These are phyloP conservation scores for Talaromyces sp. DNA, from an alignment of 2,329 filamentous ascomycete genomes.

Conservation along the genomic window DNA sequence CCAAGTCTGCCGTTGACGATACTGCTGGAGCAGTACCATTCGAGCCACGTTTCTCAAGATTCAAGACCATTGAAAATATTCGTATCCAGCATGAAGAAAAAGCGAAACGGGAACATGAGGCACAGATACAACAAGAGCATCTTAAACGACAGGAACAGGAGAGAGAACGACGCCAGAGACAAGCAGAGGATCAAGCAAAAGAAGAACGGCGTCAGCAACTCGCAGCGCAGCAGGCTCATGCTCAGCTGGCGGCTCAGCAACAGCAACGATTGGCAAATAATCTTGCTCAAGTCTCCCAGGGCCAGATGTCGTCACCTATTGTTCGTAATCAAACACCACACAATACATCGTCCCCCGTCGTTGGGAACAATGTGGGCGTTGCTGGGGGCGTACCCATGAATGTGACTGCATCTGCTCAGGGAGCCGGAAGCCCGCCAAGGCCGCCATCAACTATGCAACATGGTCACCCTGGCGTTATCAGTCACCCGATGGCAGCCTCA, in stretches of 20 bases:
- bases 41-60: constrained; percentile 80
- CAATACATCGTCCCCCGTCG: constrained; percentile 39
- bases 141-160: constrained; percentile 43
- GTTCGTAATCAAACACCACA: constrained; percentile 44
- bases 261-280: constrained; percentile 47
- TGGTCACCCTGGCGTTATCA: constrained; percentile 40
- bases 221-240: constrained; percentile 41
- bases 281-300: constrained; percentile 28
- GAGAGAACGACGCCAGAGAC: constrained; percentile 42
- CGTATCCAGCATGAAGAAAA: constrained; percentile 70
- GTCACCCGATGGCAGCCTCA: constrained; percentile 39
- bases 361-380: constrained; percentile 31
- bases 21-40: constrained; percentile 67
- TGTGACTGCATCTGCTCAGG: constrained; percentile 39
- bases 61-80: constrained; percentile 86
- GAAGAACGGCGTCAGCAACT: constrained; percentile 35
- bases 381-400: constrained; percentile 38
- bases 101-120: constrained; percentile 43
- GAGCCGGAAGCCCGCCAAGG: constrained; percentile 40
- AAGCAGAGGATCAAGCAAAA: constrained; percentile 38
- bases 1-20: constrained; percentile 63
- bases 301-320: constrained; percentile 41
- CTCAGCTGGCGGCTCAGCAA: constrained; percentile 35
- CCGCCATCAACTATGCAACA: constrained; percentile 43
- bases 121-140: constrained; percentile 45